These are phyloP conservation scores for Termitomyces sp. DNA, from an alignment of 768 basidiomycete genomes.

Conservation along the genomic window DNA sequence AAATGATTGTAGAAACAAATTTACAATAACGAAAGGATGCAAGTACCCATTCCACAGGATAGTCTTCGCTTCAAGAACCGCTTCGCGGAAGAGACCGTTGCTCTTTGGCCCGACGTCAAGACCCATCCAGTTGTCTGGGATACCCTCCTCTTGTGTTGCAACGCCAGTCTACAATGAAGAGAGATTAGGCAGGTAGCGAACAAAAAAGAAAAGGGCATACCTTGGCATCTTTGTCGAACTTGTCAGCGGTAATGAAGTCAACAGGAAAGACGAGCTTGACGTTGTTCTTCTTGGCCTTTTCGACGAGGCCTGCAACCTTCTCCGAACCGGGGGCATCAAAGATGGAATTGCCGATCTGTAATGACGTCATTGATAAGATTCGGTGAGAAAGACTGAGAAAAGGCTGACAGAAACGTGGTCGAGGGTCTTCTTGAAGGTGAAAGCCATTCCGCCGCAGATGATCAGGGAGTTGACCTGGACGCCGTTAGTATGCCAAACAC, in stretches of 20 bases:
- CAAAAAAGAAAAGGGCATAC: conserved; percentile 34
- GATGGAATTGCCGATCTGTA: conserved; percentile 89
- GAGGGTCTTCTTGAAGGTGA: conserved; percentile 97
- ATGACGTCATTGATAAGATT: conserved; percentile 2
- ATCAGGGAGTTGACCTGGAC: conserved; percentile 88
- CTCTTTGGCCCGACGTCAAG: conserved; percentile 90
- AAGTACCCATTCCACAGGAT: conserved; percentile 94
- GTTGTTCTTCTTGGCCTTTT: conserved; percentile 88
- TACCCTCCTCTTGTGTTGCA: conserved; percentile 82
- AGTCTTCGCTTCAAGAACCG: conserved; percentile 88
- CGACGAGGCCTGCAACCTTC: conserved; percentile 79
- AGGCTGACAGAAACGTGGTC: conserved; percentile 61
- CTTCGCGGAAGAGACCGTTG: conserved; percentile 69
- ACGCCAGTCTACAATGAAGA: conserved; percentile 48
- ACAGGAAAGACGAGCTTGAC: conserved; percentile 95
- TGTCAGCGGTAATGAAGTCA: conserved; percentile 92
- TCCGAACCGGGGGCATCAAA: conserved; percentile 87
- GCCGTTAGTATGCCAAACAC: neutral
- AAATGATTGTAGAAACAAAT: neutral
- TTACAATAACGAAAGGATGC: neutral
- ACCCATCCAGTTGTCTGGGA: conserved; percentile 93
- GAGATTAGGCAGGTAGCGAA: neutral
- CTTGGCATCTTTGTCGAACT: conserved; percentile 89
- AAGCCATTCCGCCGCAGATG: conserved; percentile 98
- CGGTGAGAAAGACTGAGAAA: neutral